Evolutionary conservation across 2,329 filamentous ascomycete genomes (phyloP).

Genomic region (Lithohypha guttulata): DNA sequence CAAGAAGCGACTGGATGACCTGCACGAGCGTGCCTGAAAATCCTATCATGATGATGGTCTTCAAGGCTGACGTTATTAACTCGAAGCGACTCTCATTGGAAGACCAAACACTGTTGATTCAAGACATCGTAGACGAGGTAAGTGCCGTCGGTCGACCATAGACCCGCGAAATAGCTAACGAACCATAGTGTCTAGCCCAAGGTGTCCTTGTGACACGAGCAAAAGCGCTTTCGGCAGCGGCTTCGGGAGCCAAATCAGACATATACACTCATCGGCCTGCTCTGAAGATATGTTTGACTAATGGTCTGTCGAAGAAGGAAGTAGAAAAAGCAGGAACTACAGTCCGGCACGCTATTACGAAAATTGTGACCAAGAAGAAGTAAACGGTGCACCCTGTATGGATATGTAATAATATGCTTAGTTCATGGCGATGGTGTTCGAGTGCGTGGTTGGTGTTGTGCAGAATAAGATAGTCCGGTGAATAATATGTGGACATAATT

Average conservation of each 20-base stretch:
- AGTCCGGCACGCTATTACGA: conserved; percentile 87
- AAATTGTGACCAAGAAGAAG: conserved; percentile 59
- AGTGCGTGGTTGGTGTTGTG: too few species aligned
- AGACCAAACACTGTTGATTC: conserved; percentile 74
- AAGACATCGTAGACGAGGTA: conserved; percentile 96
- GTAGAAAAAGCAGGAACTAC: conserved; percentile 84
- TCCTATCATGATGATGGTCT: conserved; percentile 68
- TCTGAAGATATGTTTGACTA: conserved; percentile 83
- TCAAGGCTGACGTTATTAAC: conserved; percentile 74
- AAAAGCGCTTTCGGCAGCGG: conserved; percentile 62
- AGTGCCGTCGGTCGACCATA: conserved; percentile 25
- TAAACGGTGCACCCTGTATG: conserved; percentile 20
- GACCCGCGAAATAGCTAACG: conserved; percentile 16
- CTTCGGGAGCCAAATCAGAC: conserved; percentile 54
- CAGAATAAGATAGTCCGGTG: too few species aligned
- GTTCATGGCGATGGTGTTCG: too few species aligned
- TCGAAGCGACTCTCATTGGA: conserved; percentile 55
- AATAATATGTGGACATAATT: not conserved
- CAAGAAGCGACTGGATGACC: conserved; percentile 82
- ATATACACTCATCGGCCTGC: conserved; percentile 59
- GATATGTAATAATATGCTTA: too few species aligned
- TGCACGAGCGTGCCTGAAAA: conserved; percentile 77
- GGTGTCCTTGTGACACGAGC: conserved; percentile 80
- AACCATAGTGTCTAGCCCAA: conserved; percentile 62
- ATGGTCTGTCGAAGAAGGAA: conserved; percentile 82